Percentiles rank a stretch among this genome's conserved stretches.
Conservation (phyloP, 225 moss, liverwort and hornwort species). For the Anthoceros angustus region DNA sequence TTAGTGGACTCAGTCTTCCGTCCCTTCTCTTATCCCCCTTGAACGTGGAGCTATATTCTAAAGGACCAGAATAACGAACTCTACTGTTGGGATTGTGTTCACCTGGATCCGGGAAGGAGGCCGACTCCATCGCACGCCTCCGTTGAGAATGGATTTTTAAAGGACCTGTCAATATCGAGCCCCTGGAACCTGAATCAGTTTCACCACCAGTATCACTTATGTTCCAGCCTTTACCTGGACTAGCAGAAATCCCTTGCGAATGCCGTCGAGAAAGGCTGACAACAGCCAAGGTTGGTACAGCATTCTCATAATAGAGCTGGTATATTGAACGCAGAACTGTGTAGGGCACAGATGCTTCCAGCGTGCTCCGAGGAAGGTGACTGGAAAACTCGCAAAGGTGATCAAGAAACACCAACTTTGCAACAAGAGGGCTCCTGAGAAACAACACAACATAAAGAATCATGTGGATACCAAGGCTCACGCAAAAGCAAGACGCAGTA, state of each 20-base stretch:
- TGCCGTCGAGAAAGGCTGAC: conserved; percentile 36
- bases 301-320: conserved; percentile 86
- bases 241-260: conserved; percentile 13
- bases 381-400: conserved; percentile 81
- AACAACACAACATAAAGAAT: not conserved
- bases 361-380: conserved; percentile 66
- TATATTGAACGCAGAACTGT: conserved; percentile 95
- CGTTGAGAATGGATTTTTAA: conserved; percentile 72
- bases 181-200: conserved; percentile 29
- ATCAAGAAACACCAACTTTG: conserved; percentile 87
- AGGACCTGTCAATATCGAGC: conserved; percentile 94
- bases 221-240: conserved; percentile 26
- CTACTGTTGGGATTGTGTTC: conserved; percentile 56
- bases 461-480: not conserved
- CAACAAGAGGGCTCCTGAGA: conserved; percentile 64
- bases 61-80: conserved; percentile 80
- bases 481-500: not conserved
- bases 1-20: conserved; percentile 27
- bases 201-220: conserved; percentile 15
- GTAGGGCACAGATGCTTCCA: conserved; percentile 77
- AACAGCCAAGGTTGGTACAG: conserved; percentile 56
- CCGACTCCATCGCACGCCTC: conserved; percentile 51
- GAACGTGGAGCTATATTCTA: conserved; percentile 47
- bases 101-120: conserved; percentile 30
- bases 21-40: conserved; percentile 65